Percentiles rank a stretch among this genome's conserved stretches.
These are phyloP conservation scores for Alternaria arborescens DNA, from an alignment of 2,329 filamentous ascomycete species.

Conservation along the genomic window DNA sequence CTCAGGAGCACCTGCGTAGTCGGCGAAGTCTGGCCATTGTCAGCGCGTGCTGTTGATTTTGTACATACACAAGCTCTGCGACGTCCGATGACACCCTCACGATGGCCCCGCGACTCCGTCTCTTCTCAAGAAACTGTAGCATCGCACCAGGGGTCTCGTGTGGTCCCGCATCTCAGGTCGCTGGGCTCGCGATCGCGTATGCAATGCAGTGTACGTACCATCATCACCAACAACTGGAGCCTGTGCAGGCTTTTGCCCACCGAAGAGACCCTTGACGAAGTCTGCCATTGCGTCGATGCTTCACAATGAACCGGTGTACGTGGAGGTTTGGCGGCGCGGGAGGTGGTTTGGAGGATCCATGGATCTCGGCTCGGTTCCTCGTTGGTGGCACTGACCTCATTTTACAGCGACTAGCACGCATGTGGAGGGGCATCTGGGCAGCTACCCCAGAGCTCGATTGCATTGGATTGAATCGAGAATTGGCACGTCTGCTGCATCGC, in stretches of 20 bases:
- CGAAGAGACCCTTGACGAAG: conserved; percentile 73
- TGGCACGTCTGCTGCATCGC: neutral
- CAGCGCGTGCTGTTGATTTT: conserved; percentile 3
- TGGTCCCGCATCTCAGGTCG: conserved; percentile 16
- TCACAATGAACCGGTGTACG: conserved; percentile 32
- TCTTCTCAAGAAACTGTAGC: neutral
- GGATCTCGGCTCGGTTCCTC: conserved; percentile 29
- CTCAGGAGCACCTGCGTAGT: conserved; percentile 83
- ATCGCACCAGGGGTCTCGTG: neutral
- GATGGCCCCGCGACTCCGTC: neutral
- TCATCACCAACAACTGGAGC: conserved; percentile 66
- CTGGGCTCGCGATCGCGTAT: conserved; percentile 23
- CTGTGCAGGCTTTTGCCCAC: conserved; percentile 69
- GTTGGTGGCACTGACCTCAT: conserved; percentile 37
- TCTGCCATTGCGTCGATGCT: conserved; percentile 53
- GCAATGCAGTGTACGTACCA: conserved; percentile 60
- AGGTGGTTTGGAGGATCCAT: conserved; percentile 20
- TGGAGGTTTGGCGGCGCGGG: conserved; percentile 29
- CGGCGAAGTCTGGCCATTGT: conserved; percentile 78
- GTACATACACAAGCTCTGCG: neutral
- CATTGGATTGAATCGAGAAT: neutral
- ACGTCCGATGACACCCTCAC: neutral
- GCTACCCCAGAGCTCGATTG: conserved; percentile 5
- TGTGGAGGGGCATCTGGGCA: conserved; percentile 30
- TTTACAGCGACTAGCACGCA: conserved; percentile 37